These are phyloP conservation scores for Thermomyces lanuginosus DNA, from an alignment of 2,329 filamentous ascomycete genomes.

Conservation along the genomic window DNA sequence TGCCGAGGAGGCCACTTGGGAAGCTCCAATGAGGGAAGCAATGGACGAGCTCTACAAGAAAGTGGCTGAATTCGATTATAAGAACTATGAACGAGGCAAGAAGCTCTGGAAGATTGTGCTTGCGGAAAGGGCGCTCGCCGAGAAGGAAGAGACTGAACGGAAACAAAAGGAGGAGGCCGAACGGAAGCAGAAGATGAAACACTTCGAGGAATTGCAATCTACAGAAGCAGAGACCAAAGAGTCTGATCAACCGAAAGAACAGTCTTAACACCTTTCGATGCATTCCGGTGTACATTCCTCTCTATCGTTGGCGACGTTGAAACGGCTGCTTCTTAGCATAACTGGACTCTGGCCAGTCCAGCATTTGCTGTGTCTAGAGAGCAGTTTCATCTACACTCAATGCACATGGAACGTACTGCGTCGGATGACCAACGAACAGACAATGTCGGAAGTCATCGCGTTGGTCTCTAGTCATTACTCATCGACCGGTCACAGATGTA, in stretches of 20 bases:
- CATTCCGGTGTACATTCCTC: too few relatives aligned
- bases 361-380: too few relatives aligned
- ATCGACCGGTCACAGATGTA: constrained; percentile 1
- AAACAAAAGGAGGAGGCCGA: not conserved
- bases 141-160: constrained; percentile 9
- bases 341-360: too few relatives aligned
- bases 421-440: too few relatives aligned
- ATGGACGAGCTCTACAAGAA: constrained; percentile 11
- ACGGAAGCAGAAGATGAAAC: too few relatives aligned
- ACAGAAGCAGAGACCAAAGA: too few relatives aligned
- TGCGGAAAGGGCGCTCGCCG: constrained; percentile 21
- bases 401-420: constrained; percentile 1
- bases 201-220: too few relatives aligned
- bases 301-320: too few relatives aligned
- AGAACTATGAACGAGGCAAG: constrained; percentile 15
- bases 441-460: constrained; percentile 2
- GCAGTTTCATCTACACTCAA: too few relatives aligned
- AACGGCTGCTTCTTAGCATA: too few relatives aligned
- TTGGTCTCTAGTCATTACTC: constrained; percentile 7
- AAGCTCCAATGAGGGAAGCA: constrained; percentile 8
- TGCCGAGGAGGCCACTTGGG: constrained; percentile 12
- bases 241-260: too few relatives aligned
- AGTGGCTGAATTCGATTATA: constrained; percentile 14
- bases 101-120: constrained; percentile 27
- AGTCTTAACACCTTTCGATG: too few relatives aligned